Percentiles rank a stretch among this genome's conserved stretches.
Conservation (phyloP, 176 grass and related monocot genomes). For the Zoysia pacifica region DNA sequence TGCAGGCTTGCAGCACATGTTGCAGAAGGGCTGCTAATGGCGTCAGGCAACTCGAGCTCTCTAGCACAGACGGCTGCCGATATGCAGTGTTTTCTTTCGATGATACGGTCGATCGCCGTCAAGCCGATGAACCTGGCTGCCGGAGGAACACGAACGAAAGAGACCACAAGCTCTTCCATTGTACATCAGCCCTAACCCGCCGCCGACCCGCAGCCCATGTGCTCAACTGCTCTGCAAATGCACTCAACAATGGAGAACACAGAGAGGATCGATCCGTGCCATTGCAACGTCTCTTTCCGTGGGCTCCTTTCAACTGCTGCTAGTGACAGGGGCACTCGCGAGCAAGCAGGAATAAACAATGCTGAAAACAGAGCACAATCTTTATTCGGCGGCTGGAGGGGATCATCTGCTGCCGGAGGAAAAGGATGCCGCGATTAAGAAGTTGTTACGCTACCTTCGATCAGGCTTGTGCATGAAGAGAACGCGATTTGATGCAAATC, state of each 20-base stretch:
- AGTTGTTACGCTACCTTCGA: neutral
- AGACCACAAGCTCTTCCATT: constrained; percentile 23
- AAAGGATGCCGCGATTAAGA: constrained; percentile 27
- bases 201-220: constrained; percentile 30
- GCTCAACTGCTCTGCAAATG: constrained; percentile 39
- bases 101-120: neutral
- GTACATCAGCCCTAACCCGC: constrained; percentile 27
- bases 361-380: constrained; percentile 37
- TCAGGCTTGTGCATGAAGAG: constrained; percentile 37
- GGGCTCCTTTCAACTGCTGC: constrained; percentile 47
- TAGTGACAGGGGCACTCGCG: constrained; percentile 55
- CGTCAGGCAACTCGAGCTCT: too few species aligned
- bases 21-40: constrained; percentile 39
- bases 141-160: constrained; percentile 27
- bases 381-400: constrained; percentile 23
- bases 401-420: constrained; percentile 37
- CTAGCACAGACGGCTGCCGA: neutral
- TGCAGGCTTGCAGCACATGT: constrained; percentile 38
- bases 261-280: neutral
- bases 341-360: constrained; percentile 39
- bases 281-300: constrained; percentile 35
- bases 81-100: constrained; percentile 15
- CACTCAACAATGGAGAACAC: neutral
- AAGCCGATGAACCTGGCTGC: constrained; percentile 22
- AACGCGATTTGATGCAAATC: constrained; percentile 52